phyloP scores from a whole-genome alignment of 1,284 basidiomycete genomes.

The Moesziomyces sp. region DNA sequence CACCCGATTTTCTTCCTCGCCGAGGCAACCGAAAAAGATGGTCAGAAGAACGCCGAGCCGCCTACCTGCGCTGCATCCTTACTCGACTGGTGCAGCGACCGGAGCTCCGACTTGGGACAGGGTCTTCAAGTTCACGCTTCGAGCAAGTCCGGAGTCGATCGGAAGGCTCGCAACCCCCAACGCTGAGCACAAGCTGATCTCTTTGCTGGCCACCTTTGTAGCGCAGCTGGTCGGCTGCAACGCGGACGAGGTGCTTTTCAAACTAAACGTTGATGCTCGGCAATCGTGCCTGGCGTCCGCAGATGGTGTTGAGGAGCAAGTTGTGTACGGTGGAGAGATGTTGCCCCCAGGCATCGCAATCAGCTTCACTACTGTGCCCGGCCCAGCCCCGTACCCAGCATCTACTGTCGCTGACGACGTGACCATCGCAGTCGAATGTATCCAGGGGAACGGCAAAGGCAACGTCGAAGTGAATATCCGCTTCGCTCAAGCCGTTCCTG shows the following conservation, averaged over 20 bases:
- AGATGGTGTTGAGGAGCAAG: neutral
- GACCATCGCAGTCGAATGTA: neutral
- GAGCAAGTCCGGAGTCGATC: neutral
- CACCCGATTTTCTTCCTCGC: neutral
- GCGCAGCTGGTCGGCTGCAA: slow-evolving; percentile 8
- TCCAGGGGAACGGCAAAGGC: neutral
- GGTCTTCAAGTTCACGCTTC: neutral
- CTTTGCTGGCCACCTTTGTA: slow-evolving; percentile 4
- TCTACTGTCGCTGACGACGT: neutral
- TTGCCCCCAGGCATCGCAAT: neutral
- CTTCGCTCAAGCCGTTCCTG: slow-evolving; percentile 1
- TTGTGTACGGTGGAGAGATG: neutral
- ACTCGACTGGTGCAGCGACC: slow-evolving; percentile 2
- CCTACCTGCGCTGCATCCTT: slow-evolving; percentile 16
- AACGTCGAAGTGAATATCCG: neutral
- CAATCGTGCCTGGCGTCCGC: neutral
- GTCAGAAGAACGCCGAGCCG: slow-evolving; percentile 7
- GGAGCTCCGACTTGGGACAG: neutral
- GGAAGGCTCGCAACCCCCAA: neutral
- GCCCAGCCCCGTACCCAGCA: no score
- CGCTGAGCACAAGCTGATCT: neutral
- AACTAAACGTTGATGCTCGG: neutral
- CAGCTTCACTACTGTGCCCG: neutral
- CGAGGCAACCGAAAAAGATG: neutral
- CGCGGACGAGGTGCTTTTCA: slow-evolving; percentile 11